Evolutionary conservation across 345 rosid genomes (phyloP).

Genomic region (Barbarea vulgaris): DNA sequence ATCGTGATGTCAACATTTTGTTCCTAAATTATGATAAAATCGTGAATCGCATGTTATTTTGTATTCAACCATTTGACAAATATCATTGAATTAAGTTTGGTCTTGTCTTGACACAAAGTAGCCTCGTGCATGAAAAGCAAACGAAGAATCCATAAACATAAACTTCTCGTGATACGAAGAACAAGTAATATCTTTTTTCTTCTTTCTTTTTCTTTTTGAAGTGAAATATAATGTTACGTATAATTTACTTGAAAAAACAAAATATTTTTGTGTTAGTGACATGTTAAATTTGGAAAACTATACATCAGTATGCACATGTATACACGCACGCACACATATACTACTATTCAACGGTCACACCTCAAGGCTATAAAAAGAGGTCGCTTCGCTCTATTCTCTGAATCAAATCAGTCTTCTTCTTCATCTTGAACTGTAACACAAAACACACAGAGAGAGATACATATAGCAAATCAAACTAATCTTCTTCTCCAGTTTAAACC

Average conservation of each 20-base stretch:
- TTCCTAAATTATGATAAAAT: neutral
- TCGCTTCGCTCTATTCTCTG: slow-evolving; percentile 15
- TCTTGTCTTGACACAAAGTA: slow-evolving; percentile 38
- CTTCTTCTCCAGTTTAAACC: slow-evolving; percentile 2
- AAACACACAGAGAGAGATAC: slow-evolving; percentile 1
- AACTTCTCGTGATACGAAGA: slow-evolving; percentile 28
- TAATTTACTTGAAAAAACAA: too few species aligned
- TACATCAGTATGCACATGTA: slow-evolving; percentile 34
- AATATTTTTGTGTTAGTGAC: slow-evolving; percentile 7
- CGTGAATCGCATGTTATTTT: slow-evolving; percentile 17
- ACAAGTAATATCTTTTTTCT: neutral
- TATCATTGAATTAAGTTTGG: slow-evolving; percentile 22
- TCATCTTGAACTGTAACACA: slow-evolving; percentile 21
- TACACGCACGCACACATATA: slow-evolving; percentile 29
- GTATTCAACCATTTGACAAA: slow-evolving; percentile 32
- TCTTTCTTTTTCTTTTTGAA: neutral
- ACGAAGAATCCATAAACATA: slow-evolving; percentile 1
- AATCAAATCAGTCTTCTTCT: slow-evolving; percentile 39
- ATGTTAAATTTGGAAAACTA: slow-evolving; percentile 38
- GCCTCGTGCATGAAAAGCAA: slow-evolving; percentile 23
- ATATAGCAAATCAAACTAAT: slow-evolving; percentile 5
- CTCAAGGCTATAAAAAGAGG: slow-evolving; percentile 36
- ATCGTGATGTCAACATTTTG: slow-evolving; percentile 1
- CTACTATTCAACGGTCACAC: slow-evolving; percentile 38
- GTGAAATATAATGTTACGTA: neutral